Evolutionary conservation across 257 asterid genomes (phyloP), one percentile per base, ranked within the genome.

Genomic region (Solanum pennellii): DNA sequence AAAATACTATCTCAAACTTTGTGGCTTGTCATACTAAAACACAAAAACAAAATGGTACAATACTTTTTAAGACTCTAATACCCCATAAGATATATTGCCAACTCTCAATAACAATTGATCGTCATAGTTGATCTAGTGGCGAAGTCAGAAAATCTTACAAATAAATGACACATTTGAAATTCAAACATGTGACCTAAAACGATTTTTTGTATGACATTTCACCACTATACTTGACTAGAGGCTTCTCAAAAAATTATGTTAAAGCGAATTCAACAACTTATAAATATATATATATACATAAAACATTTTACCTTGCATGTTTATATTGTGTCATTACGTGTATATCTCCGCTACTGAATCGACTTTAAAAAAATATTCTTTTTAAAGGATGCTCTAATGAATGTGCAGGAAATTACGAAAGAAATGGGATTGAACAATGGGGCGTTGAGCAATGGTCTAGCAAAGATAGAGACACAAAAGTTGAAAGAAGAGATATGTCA

Each of bases 401-500:
- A 69, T 35, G 80, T 73, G 47, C 27, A 73, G 80, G 9, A 35
- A 73, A 31, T 29, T 69, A 69, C 10, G 2, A 66, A 3, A 73
- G 35, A 23, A 73, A 73, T 73, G 80, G 9, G 16, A 12, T 25
- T 29, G 6, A 49, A 0, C 13, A 1, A 49, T 15, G 59, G 59
- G 12, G 21, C 21, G 15, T 14, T 49, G 59, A 49, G 8, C 1
- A 87, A 87, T 23, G 94, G 93, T 1, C 87, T 94, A 66, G 93
- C 98, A 21, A 91, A 86, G 89, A 94, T 96, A 75, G 94, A 93
- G 27, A 96, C 99, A 7, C 89, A 94, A 12, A 96, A 92, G 90
- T 91, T 77, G 86, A 84, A 83, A 62, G 92, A 77, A 14, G 92
- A 88, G 83, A 84, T 96, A 86, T 96, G 99, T 92, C 95, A 95